These are phyloP conservation scores for Fusarium sp. DNA, from an alignment of 2,329 filamentous ascomycete species.

Conservation along the genomic window DNA sequence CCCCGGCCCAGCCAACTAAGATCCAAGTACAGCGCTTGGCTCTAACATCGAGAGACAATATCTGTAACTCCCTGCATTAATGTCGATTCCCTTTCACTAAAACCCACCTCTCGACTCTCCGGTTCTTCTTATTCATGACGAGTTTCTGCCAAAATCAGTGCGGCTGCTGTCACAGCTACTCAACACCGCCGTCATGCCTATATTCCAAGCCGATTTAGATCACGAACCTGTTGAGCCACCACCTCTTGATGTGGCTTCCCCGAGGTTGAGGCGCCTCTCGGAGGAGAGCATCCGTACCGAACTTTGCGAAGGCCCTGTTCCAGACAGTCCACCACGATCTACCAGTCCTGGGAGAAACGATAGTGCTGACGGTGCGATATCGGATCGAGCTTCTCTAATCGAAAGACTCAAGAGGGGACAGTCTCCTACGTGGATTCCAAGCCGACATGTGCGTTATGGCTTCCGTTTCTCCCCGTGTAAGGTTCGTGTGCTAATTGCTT, in stretches of 20 bases:
- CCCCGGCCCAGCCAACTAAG: not conserved
- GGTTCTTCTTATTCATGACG: slow-evolving; percentile 44
- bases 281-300: slow-evolving; percentile 75
- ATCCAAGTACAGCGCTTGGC: not conserved
- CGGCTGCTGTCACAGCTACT: slow-evolving; percentile 55
- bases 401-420: slow-evolving; percentile 85
- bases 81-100: slow-evolving; percentile 5
- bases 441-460: slow-evolving; percentile 69
- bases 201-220: slow-evolving; percentile 68
- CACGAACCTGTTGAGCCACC: slow-evolving; percentile 49
- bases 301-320: slow-evolving; percentile 71
- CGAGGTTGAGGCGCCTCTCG: slow-evolving; percentile 58
- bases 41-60: slow-evolving; percentile 4
- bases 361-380: slow-evolving; percentile 56
- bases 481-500: slow-evolving; percentile 25
- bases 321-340: slow-evolving; percentile 57
- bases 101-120: slow-evolving; percentile 7
- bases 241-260: slow-evolving; percentile 31
- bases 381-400: slow-evolving; percentile 84
- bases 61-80: slow-evolving; percentile 32
- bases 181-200: slow-evolving; percentile 64
- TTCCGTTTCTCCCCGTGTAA: not conserved
- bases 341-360: slow-evolving; percentile 42
- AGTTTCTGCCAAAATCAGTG: slow-evolving; percentile 27
- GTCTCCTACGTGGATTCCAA: slow-evolving; percentile 81